Conservation (phyloP, 352 stramenopile species). For the Pythium graminicola region DNA sequence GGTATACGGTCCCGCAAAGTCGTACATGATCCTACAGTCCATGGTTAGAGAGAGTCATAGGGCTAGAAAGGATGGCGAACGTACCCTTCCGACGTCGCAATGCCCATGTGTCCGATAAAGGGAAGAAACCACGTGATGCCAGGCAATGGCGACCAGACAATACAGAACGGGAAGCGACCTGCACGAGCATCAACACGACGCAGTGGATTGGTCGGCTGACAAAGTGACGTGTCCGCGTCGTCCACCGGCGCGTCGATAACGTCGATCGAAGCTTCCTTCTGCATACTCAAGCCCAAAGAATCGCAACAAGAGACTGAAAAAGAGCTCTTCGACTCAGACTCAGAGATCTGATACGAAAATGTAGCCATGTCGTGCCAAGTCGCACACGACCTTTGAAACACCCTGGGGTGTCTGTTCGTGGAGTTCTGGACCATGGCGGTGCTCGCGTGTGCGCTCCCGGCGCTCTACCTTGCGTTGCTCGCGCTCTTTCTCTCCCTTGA, state of each 20-base stretch:
- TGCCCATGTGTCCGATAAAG: slow-evolving; percentile 95
- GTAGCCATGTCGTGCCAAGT: no score
- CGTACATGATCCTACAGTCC: slow-evolving; percentile 85
- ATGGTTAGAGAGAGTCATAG: background rate
- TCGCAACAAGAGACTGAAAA: no score
- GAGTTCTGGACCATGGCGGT: background rate
- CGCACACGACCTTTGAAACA: no score
- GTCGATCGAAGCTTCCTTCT: no score
- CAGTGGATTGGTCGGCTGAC: no score
- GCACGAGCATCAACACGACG: slow-evolving; percentile 10
- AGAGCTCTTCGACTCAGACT: no score
- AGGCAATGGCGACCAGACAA: slow-evolving; percentile 90
- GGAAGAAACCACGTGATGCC: slow-evolving; percentile 90
- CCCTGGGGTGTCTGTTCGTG: no score
- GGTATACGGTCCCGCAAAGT: slow-evolving; percentile 94
- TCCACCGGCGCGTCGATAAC: no score
- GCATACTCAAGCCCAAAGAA: no score
- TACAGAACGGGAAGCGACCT: slow-evolving; percentile 85
- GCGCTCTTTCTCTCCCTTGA: slow-evolving; percentile 32
- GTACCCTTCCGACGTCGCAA: slow-evolving; percentile 83
- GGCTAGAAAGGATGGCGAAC: background rate
- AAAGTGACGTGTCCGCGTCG: no score
- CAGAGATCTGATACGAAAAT: no score
- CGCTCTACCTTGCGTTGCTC: slow-evolving; percentile 21
- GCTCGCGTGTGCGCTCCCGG: slow-evolving; percentile 12